Conservation (phyloP, 225 moss, liverwort and hornwort species). For the Pleurozium schreberi region DNA sequence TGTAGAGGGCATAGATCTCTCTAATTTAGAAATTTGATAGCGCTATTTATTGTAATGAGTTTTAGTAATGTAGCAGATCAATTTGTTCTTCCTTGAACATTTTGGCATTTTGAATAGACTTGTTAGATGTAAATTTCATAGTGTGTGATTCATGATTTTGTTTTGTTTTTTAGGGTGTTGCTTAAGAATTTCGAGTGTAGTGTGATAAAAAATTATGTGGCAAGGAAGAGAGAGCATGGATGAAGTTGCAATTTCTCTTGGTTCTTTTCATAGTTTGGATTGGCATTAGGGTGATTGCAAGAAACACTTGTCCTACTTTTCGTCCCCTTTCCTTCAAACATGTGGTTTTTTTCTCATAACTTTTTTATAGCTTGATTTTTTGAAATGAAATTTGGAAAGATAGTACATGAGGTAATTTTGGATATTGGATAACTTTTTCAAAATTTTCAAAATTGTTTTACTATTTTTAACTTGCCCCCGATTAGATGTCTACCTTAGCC, state of each 20-base stretch:
- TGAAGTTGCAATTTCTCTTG: neutral
- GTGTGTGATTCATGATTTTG: fast-evolving
- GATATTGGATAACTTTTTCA: too few relatives aligned
- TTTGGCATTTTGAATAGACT: neutral
- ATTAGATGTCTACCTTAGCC: too few relatives aligned
- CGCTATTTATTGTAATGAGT: fast-evolving
- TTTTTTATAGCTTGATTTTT: too few relatives aligned
- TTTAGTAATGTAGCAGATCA: neutral
- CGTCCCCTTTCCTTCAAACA: too few relatives aligned
- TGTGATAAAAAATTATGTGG: too few relatives aligned
- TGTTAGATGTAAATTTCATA: neutral
- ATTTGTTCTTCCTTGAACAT: neutral
- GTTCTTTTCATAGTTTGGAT: neutral
- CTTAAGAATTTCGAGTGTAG: neutral
- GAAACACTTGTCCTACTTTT: too few relatives aligned
- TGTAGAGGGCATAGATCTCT: neutral
- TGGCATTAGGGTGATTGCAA: too few relatives aligned
- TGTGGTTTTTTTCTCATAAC: too few relatives aligned
- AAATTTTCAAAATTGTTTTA: too few relatives aligned
- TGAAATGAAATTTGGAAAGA: too few relatives aligned
- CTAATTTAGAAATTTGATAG: fast-evolving
- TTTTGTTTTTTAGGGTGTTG: neutral
- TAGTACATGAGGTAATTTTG: too few relatives aligned
- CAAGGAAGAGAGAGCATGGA: neutral
- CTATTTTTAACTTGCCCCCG: too few relatives aligned